phyloP scores from a whole-genome alignment of 2,329 filamentous ascomycete species.

The Diaporthe ampelina region DNA sequence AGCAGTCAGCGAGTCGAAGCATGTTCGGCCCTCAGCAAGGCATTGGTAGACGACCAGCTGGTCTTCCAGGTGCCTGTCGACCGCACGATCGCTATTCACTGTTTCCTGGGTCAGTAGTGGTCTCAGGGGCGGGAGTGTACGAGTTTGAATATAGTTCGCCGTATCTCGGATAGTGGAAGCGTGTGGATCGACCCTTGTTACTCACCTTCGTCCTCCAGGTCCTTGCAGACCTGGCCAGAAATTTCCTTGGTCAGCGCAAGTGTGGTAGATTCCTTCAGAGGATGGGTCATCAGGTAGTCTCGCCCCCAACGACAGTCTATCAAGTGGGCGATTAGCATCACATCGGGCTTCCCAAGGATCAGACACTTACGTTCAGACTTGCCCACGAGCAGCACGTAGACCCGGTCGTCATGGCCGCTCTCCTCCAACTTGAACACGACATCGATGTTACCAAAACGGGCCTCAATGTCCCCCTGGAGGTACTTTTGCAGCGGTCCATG shows the following conservation, averaged over 20 bases:
- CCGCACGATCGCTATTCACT: slow-evolving; percentile 58
- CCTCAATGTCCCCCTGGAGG: slow-evolving; percentile 56
- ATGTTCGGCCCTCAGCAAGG: slow-evolving; percentile 67
- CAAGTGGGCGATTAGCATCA: neutral
- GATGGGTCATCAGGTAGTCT: slow-evolving; percentile 56
- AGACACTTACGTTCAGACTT: slow-evolving; percentile 53
- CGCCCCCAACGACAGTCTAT: slow-evolving; percentile 61
- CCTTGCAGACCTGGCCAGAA: slow-evolving; percentile 59
- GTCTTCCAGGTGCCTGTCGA: slow-evolving; percentile 72
- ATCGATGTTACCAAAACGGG: slow-evolving; percentile 59
- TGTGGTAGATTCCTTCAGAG: slow-evolving; percentile 42
- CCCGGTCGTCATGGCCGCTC: slow-evolving; percentile 63
- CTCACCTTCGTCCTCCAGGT: slow-evolving; percentile 59
- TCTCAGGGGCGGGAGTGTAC: neutral
- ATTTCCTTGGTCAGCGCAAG: slow-evolving; percentile 53
- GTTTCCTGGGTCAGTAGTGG: neutral
- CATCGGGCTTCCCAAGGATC: neutral
- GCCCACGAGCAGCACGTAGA: slow-evolving; percentile 71
- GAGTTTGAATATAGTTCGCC: neutral
- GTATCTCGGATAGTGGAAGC: no score
- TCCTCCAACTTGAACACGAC: slow-evolving; percentile 64
- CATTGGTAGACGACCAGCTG: slow-evolving; percentile 73
- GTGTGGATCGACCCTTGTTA: neutral
- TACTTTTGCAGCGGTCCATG: slow-evolving; percentile 57
- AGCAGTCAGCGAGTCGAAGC: slow-evolving; percentile 52